These are phyloP conservation scores for Boletus subparvulus DNA, from an alignment of 768 basidiomycete species.

Conservation along the genomic window DNA sequence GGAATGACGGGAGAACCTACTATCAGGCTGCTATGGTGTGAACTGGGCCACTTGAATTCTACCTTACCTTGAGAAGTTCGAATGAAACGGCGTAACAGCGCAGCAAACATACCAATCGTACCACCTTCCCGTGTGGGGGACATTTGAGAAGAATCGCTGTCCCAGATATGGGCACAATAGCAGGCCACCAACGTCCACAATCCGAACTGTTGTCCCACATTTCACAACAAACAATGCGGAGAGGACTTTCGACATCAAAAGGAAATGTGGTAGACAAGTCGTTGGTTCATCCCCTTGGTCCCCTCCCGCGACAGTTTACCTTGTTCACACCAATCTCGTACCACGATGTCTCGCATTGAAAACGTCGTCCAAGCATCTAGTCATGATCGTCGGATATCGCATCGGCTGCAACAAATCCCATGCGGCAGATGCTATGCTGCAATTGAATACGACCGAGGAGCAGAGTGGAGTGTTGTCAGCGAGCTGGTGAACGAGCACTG, in stretches of 20 bases:
- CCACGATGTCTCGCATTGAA: constrained; percentile 21
- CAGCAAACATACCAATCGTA: constrained; percentile 22
- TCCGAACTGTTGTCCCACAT: constrained; percentile 17
- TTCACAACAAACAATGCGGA: constrained; percentile 35
- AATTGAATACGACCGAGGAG: constrained; percentile 29
- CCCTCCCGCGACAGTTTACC: constrained; percentile 8
- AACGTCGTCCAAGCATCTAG: constrained; percentile 3
- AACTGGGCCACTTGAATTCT: constrained; percentile 6
- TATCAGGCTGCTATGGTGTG: constrained; percentile 4
- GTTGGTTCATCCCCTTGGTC: constrained; percentile 3
- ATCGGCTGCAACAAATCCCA: constrained; percentile 16
- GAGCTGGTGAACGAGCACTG: constrained; percentile 30
- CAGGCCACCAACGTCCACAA: constrained; percentile 18
- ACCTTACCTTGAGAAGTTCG: constrained; percentile 15
- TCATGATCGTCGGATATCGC: constrained; percentile 13
- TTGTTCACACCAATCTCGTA: constrained; percentile 7
- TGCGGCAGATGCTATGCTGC: constrained; percentile 27
- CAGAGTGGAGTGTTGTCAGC: constrained; percentile 27
- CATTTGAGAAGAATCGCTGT: constrained; percentile 18
- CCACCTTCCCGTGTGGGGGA: constrained; percentile 22
- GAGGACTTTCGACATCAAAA: constrained; percentile 24
- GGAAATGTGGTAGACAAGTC: constrained; percentile 7
- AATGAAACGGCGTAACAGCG: constrained; percentile 24
- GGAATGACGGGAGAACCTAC: constrained; percentile 15
- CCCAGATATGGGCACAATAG: constrained; percentile 24